phyloP scores from a whole-genome alignment of 768 basidiomycete genomes.

The Naematelia encephala region DNA sequence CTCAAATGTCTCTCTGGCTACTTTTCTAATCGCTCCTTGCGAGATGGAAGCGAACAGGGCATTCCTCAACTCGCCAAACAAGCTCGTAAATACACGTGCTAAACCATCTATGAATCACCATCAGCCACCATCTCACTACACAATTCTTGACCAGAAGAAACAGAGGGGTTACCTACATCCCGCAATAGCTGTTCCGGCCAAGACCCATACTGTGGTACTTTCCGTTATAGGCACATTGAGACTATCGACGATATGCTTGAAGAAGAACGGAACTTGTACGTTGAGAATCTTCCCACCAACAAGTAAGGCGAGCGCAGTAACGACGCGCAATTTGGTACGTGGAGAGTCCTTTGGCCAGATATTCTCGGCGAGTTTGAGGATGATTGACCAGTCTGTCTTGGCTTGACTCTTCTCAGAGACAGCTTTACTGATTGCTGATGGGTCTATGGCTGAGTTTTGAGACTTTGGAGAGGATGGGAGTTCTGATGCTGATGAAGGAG shows the following conservation, averaged over 20 bases:
- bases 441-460: conserved; percentile 9
- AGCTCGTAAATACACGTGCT: conserved; percentile 80
- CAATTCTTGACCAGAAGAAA: too few species aligned
- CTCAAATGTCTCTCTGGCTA: conserved; percentile 91
- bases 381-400: conserved; percentile 76
- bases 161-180: conserved; percentile 67
- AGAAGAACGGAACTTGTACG: conserved; percentile 96
- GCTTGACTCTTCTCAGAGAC: conserved; percentile 23
- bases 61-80: conserved; percentile 88
- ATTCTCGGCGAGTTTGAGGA: conserved; percentile 75
- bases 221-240: conserved; percentile 77
- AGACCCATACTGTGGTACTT: conserved; percentile 76
- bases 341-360: conserved; percentile 81
- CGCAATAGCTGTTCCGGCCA: conserved; percentile 83
- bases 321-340: conserved; percentile 73
- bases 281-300: conserved; percentile 89
- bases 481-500: background rate
- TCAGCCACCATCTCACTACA: background rate
- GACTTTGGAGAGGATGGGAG: background rate
- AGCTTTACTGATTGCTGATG: conserved; percentile 10
- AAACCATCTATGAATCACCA: conserved; percentile 65
- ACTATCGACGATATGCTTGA: conserved; percentile 85
- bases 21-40: conserved; percentile 87
- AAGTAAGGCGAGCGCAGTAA: conserved; percentile 75
- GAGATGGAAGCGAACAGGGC: conserved; percentile 95